Base-by-base conservation (phyloP, 495 filamentous ascomycete genomes). In the Bathelium albidoporum region DNA sequence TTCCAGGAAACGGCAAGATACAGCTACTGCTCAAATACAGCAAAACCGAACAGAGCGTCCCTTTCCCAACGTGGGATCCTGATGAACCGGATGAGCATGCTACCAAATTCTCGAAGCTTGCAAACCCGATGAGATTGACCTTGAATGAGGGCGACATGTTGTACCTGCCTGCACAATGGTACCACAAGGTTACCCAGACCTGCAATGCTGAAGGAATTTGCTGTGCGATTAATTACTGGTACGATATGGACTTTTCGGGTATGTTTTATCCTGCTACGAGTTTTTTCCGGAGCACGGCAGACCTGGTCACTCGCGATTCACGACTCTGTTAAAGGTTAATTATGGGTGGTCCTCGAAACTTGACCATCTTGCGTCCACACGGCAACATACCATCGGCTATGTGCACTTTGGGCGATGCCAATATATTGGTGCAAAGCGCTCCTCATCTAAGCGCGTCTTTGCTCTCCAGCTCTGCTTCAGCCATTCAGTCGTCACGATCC, bases 381-480 rank as follows among this genome's bases (percentile, higher is more conserved):
- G n/a, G n/a, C n/a, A n/a, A n/a, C n/a, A n/a, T n/a, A n/a, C n/a
- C n/a, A n/a, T n/a, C n/a, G n/a, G n/a, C n/a, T n/a, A n/a, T n/a
- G n/a, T n/a, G n/a, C 44, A 49, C 20, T n/a, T 22, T 12, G 44
- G 1, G 14, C 9, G 9, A 26, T 29, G 24, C 16, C 24, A 55
- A 28, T 29, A 43, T 32, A 7, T 22, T 60, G 36, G 28, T n/a
- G 58, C 28, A 60, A 60, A 60, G 12, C 73, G 75, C 66, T 91
- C 89, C 81, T 97, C 94, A 71, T 97, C 91, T 60, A 97, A 69
- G 52, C 89, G 65, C 9, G 93, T 96, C 62, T 79, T 79, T 73
- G 90, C 87, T 63, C 75, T 75, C 89, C 92, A 95, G 68, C 89
- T 88, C 63, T 90, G 83, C 59, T 84, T 80, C 0, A 96, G 76